These are phyloP conservation scores for Cryptococcus deneoformans DNA, from an alignment of 1,284 basidiomycete species.

Conservation along the genomic window DNA sequence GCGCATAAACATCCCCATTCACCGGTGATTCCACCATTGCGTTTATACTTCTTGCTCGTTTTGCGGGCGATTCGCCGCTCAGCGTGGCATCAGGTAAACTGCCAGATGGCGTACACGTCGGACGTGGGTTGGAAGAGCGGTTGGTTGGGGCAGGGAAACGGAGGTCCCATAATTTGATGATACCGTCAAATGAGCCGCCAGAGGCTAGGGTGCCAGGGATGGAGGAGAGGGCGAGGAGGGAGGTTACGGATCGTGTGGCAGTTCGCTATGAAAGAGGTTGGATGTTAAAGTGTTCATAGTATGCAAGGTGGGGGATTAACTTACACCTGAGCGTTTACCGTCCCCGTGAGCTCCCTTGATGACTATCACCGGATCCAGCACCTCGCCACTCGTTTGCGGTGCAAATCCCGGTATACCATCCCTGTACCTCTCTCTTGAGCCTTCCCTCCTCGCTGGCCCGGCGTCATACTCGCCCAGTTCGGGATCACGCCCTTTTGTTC, in stretches of 20 bases:
- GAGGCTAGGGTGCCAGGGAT: conserved; percentile 46
- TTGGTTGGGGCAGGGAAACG: conserved; percentile 30
- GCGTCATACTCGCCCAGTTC: not conserved
- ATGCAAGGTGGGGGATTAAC: not conserved
- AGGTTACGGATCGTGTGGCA: conserved; percentile 43
- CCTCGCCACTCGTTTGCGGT: conserved; percentile 14
- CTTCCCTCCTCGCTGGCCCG: not conserved
- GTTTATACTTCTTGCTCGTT: conserved; percentile 39
- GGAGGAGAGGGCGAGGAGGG: conserved; percentile 40
- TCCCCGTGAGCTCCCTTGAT: conserved; percentile 35
- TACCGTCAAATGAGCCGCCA: conserved; percentile 46
- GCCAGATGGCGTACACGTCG: conserved; percentile 20
- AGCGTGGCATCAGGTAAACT: conserved; percentile 37
- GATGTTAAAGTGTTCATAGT: not conserved
- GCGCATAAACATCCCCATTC: conserved; percentile 39
- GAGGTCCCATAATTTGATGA: conserved; percentile 51
- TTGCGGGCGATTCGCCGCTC: conserved; percentile 17
- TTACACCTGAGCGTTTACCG: conserved; percentile 9
- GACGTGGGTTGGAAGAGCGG: conserved; percentile 19
- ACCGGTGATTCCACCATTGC: conserved; percentile 35
- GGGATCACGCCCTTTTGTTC: conserved; percentile 28
- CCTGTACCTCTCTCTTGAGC: conserved; percentile 23
- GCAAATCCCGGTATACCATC: conserved; percentile 29
- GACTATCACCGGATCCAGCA: conserved; percentile 31
- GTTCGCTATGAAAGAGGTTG: conserved; percentile 24